Conservation (phyloP, 2,329 filamentous ascomycete species). For the Fusarium torulosum region DNA sequence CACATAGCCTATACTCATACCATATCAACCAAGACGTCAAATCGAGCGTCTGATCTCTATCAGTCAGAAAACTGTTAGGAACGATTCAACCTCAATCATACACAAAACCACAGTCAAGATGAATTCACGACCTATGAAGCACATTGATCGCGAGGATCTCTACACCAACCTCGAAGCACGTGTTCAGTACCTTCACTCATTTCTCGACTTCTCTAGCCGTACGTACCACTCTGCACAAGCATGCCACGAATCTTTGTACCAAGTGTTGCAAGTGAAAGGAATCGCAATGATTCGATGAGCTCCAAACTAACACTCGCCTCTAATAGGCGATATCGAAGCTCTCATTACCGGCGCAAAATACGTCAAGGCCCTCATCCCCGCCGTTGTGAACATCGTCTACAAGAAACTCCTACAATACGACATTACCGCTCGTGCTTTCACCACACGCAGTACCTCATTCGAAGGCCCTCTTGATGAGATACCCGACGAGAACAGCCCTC, state of each 20-base stretch:
- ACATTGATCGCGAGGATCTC: slow-evolving; percentile 77
- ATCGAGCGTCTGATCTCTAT: background rate
- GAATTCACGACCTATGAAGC: slow-evolving; percentile 59
- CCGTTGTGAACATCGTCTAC: slow-evolving; percentile 87
- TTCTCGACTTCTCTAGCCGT: slow-evolving; percentile 81
- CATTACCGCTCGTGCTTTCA: slow-evolving; percentile 83
- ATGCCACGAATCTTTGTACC: background rate
- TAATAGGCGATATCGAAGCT: slow-evolving; percentile 76
- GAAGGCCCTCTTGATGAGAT: slow-evolving; percentile 75
- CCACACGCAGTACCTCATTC: slow-evolving; percentile 71
- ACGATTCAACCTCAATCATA: background rate
- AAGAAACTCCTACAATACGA: slow-evolving; percentile 84
- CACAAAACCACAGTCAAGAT: slow-evolving; percentile 41
- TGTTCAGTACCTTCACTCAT: slow-evolving; percentile 79
- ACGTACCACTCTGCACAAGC: slow-evolving; percentile 48
- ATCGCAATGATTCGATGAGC: background rate
- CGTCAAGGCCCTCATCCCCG: slow-evolving; percentile 84
- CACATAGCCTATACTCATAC: background rate
- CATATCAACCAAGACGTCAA: background rate
- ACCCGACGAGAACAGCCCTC: slow-evolving; percentile 76
- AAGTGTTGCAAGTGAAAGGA: background rate
- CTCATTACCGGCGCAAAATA: slow-evolving; percentile 78
- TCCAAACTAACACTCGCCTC: slow-evolving; percentile 18
- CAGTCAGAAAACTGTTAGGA: too few relatives aligned
- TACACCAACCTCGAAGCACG: slow-evolving; percentile 78